Conservation (phyloP, 148 eudicot species). For the Euryodendron excelsum region DNA sequence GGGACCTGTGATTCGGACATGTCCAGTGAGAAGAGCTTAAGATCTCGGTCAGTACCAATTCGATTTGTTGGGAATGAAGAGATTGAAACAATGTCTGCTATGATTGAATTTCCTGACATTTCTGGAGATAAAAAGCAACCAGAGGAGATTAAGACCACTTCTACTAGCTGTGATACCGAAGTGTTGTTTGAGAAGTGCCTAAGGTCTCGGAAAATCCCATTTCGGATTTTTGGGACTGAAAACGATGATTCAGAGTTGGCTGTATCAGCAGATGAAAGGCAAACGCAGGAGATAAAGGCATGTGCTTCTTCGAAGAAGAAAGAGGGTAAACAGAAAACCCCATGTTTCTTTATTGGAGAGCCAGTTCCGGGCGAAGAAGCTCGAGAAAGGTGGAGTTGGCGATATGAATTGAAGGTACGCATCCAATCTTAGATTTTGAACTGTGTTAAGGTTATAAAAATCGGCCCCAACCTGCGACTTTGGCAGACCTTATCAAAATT, state of each 20-base stretch:
- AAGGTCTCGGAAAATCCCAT: conserved; percentile 28
- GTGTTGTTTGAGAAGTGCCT: conserved; percentile 14
- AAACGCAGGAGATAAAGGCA: not conserved
- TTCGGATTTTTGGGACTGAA: conserved; percentile 4
- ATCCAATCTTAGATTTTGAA: not conserved
- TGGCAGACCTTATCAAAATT: too few species aligned
- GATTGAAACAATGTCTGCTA: not conserved
- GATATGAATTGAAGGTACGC: conserved; percentile 76
- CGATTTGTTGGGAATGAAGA: not conserved
- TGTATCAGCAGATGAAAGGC: not conserved
- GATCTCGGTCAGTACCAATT: not conserved
- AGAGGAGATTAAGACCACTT: not conserved
- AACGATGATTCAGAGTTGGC: not conserved
- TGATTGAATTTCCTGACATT: not conserved
- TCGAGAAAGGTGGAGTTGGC: conserved; percentile 69
- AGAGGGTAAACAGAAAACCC: conserved; percentile 12
- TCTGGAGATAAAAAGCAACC: not conserved
- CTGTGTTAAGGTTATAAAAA: too few species aligned
- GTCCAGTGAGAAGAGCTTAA: not conserved
- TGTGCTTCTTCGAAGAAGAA: conserved; percentile 14
- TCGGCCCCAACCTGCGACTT: not conserved
- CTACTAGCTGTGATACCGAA: not conserved
- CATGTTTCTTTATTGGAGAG: conserved; percentile 54
- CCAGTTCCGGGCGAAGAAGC: conserved; percentile 77
- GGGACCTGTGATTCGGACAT: not conserved